A percentile compares a stretch with the other conserved stretches of the same genome.
phyloP scores from a whole-genome alignment of 306 rosid genomes.

The Myrica gale region DNA sequence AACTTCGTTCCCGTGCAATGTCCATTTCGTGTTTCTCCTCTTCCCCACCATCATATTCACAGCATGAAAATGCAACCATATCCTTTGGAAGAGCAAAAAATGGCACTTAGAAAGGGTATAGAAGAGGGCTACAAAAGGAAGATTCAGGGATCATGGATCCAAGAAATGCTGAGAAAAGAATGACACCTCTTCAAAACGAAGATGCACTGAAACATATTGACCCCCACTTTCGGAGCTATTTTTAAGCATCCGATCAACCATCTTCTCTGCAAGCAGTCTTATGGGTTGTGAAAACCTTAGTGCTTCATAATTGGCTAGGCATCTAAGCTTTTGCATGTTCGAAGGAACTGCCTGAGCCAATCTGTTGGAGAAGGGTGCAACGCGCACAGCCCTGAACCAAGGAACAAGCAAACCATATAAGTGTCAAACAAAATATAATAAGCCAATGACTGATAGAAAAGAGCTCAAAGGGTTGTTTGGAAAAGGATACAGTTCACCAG shows the following conservation, averaged over 20 bases:
- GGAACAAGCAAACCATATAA: conserved; percentile 36
- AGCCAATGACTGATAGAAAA: background rate
- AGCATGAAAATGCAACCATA: conserved; percentile 98
- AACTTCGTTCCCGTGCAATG: conserved; percentile 90
- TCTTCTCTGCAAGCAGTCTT: conserved; percentile 72
- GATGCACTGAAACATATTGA: conserved; percentile 92
- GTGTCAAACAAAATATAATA: conserved; percentile 25
- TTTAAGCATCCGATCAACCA: conserved; percentile 86
- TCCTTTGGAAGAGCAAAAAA: conserved; percentile 49
- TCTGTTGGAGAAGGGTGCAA: conserved; percentile 97
- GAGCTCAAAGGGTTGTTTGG: background rate
- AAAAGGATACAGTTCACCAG: background rate
- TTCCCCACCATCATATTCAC: conserved; percentile 88
- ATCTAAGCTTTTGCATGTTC: conserved; percentile 70
- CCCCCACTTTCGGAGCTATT: conserved; percentile 76
- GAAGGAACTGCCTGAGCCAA: conserved; percentile 84
- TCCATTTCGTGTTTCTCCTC: conserved; percentile 98
- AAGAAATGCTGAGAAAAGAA: conserved; percentile 23
- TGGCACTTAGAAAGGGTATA: conserved; percentile 23
- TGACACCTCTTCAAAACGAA: conserved; percentile 92
- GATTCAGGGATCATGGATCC: conserved; percentile 2
- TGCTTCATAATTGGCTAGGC: conserved; percentile 81
- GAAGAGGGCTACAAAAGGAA: conserved; percentile 18
- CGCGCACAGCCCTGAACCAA: conserved; percentile 81
- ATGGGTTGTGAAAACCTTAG: conserved; percentile 83